Conservation (phyloP, 257 asterid species). For the Jaltomata sinuosa region DNA sequence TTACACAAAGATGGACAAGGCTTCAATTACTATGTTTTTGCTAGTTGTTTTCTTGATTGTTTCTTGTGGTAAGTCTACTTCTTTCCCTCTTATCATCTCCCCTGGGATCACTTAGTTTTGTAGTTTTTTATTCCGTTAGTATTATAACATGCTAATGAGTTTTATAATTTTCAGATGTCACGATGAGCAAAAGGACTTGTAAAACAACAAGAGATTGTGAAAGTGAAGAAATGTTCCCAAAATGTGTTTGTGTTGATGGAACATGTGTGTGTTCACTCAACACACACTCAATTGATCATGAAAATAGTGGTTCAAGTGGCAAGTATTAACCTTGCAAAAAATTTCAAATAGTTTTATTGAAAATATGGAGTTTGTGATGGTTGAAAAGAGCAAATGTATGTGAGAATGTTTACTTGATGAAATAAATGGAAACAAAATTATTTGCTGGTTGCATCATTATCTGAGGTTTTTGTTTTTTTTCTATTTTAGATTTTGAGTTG, state of each 20-base stretch:
- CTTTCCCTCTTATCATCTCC: not conserved
- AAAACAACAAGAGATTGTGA: not conserved
- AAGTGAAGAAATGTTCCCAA: not conserved
- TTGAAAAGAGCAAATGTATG: not conserved
- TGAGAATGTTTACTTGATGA: not conserved
- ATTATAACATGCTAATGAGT: not conserved
- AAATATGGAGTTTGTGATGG: too few relatives aligned
- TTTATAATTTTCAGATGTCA: not conserved
- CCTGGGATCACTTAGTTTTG: not conserved
- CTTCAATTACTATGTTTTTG: not conserved
- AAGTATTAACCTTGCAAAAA: not conserved
- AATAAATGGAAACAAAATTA: too few relatives aligned
- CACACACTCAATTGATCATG: not conserved
- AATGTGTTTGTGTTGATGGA: not conserved
- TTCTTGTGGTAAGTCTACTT: not conserved
- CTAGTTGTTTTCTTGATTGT: not conserved
- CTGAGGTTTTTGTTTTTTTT: too few relatives aligned
- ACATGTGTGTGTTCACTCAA: not conserved
- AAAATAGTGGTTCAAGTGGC: not conserved
- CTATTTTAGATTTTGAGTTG: too few relatives aligned
- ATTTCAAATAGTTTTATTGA: not conserved
- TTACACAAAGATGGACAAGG: not conserved
- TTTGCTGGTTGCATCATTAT: not conserved
- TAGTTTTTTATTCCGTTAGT: not conserved
- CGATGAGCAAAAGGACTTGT: not conserved